These are phyloP conservation scores for Talaromyces stipitatus DNA, from an alignment of 495 filamentous ascomycete genomes.

Conservation along the genomic window DNA sequence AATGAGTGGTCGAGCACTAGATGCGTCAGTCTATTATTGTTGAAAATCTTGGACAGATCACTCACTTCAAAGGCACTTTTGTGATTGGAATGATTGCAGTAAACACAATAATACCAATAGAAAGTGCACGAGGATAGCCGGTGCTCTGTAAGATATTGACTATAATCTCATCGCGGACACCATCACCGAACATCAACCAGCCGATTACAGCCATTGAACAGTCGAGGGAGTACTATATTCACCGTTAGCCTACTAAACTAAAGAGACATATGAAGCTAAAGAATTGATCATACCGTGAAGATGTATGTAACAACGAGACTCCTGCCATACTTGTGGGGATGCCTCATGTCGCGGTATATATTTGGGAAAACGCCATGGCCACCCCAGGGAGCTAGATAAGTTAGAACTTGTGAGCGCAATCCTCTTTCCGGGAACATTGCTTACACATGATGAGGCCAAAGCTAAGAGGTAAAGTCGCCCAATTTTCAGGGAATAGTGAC, in stretches of 20 bases:
- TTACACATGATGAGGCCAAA: constrained; percentile 90
- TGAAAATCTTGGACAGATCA: constrained; percentile 2
- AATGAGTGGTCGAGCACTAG: constrained; percentile 72
- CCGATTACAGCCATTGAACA: constrained; percentile 72
- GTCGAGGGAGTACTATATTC: constrained; percentile 64
- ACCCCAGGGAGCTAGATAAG: constrained; percentile 68
- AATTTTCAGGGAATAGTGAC: constrained; percentile 68
- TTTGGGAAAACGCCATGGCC: constrained; percentile 94
- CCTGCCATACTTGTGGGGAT: constrained; percentile 75
- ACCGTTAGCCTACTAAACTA: background rate
- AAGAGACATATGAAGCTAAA: background rate
- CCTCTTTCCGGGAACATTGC: constrained; percentile 10
- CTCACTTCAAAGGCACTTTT: constrained; percentile 84
- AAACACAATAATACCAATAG: constrained; percentile 71
- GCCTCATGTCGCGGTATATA: constrained; percentile 96
- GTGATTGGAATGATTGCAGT: constrained; percentile 91
- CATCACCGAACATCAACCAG: constrained; percentile 88
- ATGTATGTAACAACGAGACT: constrained; percentile 74
- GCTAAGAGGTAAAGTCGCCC: constrained; percentile 82
- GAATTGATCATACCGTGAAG: constrained; percentile 59
- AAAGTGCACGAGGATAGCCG: constrained; percentile 68
- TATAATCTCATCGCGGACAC: constrained; percentile 79
- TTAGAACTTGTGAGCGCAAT: background rate
- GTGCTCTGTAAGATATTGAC: constrained; percentile 69
- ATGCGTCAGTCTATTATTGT: constrained; percentile 5